Evolutionary conservation across 257 asterid genomes (phyloP), one percentile per base, ranked within the genome.

Genomic region (Solanum chaucha): DNA sequence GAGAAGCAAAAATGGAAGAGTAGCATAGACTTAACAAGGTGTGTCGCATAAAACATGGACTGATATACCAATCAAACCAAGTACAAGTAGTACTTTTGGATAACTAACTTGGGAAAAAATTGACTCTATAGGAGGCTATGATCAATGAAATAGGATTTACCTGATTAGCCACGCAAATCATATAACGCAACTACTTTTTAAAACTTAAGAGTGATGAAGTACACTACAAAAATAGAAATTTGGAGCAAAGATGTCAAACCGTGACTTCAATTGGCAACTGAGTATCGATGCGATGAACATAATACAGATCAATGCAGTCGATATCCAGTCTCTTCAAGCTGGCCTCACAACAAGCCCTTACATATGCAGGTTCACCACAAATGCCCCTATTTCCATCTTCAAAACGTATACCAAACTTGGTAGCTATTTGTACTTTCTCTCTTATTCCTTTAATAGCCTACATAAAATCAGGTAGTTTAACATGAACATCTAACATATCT

Each of bases 181-280:
- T 40, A n/a, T 6, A 7, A 26, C 4, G 1, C 22, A 22, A 44
- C 65, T 78, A 44, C 26, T 26, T 24, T 3, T 40, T 41, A 77
- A 78, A 78, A 44, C 15, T 15, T 78, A 51, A 44, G 51, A 78
- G 17, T 26, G 38, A 78, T 44, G 65, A 14, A 46, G 58, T 26
- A 8, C 65, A 78, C 26, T 24, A 41, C 36, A 59, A 48, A 38
- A 26, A 38, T 22, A 84, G 40, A 32, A 44, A 13, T 10, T 73
- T 5, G 30, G 19, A 24, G 35, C 11, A 35, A 86, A 65, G 71
- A 87, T 24, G 68, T 68, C 90, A 61, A 81, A 89, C 93, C 92
- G 93, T 91, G 90, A 91, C 90, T 91, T 91, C 93, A 51, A 91
- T 91, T 12, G 93, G 93, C 65, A 87, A 72, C 20, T 82, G 44